phyloP scores from a whole-genome alignment of 1,139 yeast species.

The Entelexis sorbosivorans region DNA sequence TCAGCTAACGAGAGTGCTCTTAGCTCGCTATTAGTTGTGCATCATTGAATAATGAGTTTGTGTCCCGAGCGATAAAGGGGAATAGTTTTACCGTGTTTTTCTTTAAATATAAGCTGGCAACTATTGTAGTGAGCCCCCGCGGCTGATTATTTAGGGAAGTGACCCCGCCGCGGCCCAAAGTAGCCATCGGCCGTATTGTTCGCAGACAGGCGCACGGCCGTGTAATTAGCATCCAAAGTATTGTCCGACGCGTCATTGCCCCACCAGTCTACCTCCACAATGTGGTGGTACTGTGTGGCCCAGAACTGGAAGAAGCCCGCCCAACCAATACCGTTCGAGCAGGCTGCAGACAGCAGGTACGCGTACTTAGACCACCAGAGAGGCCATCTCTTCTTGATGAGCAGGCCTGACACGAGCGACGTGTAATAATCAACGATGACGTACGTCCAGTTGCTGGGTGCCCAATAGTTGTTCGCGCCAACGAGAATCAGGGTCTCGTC shows the following conservation, averaged over 20 bases:
- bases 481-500: conserved; percentile 42
- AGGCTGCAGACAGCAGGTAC: conserved; percentile 48
- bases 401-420: conserved; percentile 33
- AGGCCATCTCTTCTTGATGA: conserved; percentile 37
- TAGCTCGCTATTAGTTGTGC: too few species aligned
- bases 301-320: conserved; percentile 27
- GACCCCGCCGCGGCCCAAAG: neutral
- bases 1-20: too few species aligned
- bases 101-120: too few species aligned
- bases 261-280: conserved; percentile 42
- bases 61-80: too few species aligned
- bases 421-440: conserved; percentile 46
- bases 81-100: too few species aligned
- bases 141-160: neutral
- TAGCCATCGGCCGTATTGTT: neutral
- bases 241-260: conserved; percentile 39
- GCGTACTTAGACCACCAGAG: conserved; percentile 47
- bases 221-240: conserved; percentile 21
- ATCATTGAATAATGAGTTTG: too few species aligned
- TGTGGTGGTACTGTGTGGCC: conserved; percentile 28
- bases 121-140: too few species aligned
- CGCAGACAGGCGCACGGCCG: neutral
- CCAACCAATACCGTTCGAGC: conserved; percentile 49
- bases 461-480: conserved; percentile 31
- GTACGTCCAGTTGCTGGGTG: neutral